A percentile compares a stretch with the other conserved stretches of the same genome.
Evolutionary conservation across 495 filamentous ascomycete genomes (phyloP).

Genomic region (Penicillium diatomitis): DNA sequence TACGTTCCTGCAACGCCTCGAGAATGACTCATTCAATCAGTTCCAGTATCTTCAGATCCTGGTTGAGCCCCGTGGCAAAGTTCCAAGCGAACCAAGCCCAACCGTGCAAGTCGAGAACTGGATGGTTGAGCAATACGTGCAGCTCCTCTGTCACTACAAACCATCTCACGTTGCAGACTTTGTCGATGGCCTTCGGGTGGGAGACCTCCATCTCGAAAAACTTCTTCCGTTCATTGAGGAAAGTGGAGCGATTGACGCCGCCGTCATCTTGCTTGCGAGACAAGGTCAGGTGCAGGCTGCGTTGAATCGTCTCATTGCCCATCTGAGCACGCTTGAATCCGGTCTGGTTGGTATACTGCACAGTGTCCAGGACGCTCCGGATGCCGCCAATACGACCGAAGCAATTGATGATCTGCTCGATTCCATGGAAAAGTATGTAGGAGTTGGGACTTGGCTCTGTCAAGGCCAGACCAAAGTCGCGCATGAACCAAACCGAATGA

Average conservation of each 20-base stretch:
- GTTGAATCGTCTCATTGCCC: conserved; percentile 72
- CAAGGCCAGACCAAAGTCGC: conserved; percentile 73
- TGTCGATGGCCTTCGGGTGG: conserved; percentile 66
- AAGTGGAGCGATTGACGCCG: conserved; percentile 85
- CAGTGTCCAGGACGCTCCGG: conserved; percentile 43
- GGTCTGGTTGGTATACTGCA: conserved; percentile 65
- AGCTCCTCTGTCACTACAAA: conserved; percentile 80
- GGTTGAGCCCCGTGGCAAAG: conserved; percentile 54
- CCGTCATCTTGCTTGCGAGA: conserved; percentile 80
- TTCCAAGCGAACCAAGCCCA: conserved; percentile 23
- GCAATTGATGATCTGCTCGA: conserved; percentile 54
- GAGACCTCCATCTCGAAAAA: conserved; percentile 71
- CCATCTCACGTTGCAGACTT: conserved; percentile 77
- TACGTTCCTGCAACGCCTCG: conserved; percentile 55
- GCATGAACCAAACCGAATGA: conserved; percentile 19
- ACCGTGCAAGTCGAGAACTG: conserved; percentile 23
- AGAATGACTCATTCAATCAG: conserved; percentile 53
- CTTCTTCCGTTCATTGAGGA: conserved; percentile 81
- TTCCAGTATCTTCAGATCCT: conserved; percentile 72
- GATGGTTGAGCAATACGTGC: conserved; percentile 81
- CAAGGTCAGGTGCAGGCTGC: conserved; percentile 79
- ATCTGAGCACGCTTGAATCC: conserved; percentile 69
- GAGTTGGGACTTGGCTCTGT: conserved; percentile 92
- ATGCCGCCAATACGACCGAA: conserved; percentile 44
- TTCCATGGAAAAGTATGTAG: conserved; percentile 75